Evolutionary conservation across 192 early-diverging fungal genomes (phyloP).

Genomic region (Nowakowskiella sp.): DNA sequence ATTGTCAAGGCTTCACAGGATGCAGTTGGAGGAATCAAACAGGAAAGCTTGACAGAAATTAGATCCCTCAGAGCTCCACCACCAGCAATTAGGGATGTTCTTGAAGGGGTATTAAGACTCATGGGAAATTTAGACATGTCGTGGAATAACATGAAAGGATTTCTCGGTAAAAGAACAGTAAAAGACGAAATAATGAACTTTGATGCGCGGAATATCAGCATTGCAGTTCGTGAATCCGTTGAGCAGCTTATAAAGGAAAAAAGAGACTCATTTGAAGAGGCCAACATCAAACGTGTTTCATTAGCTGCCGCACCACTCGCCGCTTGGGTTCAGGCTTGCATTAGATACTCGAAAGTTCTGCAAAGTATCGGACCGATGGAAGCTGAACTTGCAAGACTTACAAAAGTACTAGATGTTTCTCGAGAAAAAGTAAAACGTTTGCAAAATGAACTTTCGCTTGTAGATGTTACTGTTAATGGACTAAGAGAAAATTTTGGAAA

Average conservation of each 20-base stretch:
- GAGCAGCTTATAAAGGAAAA: conserved; percentile 41
- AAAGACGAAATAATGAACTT: conserved; percentile 64
- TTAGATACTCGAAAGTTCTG: conserved; percentile 47
- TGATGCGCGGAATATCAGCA: conserved; percentile 42
- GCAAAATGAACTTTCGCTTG: conserved; percentile 36
- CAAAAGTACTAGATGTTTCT: conserved; percentile 37
- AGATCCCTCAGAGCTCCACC: conserved; percentile 54
- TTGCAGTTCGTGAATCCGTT: conserved; percentile 39
- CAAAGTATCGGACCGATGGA: conserved; percentile 49
- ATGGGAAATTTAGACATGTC: conserved; percentile 59
- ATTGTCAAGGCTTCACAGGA: conserved; percentile 37
- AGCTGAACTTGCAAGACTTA: conserved; percentile 32
- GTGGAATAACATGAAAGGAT: conserved; percentile 63
- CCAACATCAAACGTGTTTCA: conserved; percentile 40
- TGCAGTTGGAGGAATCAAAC: conserved; percentile 53
- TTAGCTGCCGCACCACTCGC: conserved; percentile 54
- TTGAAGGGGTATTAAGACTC: conserved; percentile 51
- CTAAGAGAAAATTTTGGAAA: conserved; percentile 41
- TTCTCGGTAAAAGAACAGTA: conserved; percentile 51
- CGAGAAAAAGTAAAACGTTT: conserved; percentile 31
- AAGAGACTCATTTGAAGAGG: conserved; percentile 52
- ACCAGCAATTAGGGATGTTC: conserved; percentile 52
- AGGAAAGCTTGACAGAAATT: conserved; percentile 50
- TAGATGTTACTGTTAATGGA: conserved; percentile 42
- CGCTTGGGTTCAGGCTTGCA: conserved; percentile 55